A percentile compares a stretch with the other conserved stretches of the same genome.
phyloP scores from a whole-genome alignment of 2,329 filamentous ascomycete species.

The Verticillium klebahnii region DNA sequence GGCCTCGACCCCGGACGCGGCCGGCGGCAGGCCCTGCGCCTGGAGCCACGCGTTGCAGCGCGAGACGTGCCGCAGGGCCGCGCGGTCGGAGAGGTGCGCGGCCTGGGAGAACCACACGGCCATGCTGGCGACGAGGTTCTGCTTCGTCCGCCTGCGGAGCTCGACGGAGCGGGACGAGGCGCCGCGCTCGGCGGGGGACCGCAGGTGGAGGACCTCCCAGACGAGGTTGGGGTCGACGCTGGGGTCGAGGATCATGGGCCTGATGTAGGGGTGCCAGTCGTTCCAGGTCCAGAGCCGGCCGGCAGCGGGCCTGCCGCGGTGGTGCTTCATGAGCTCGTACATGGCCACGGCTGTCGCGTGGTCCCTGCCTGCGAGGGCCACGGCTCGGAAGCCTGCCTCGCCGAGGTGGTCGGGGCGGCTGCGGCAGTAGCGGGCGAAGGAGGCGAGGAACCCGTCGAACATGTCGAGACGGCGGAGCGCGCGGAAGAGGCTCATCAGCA shows the following conservation, averaged over 20 bases:
- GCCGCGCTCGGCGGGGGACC: background rate
- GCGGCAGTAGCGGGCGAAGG: conserved; percentile 7
- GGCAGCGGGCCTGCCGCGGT: conserved; percentile 1
- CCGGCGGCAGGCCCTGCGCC: conserved; percentile 15
- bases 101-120: conserved; percentile 22
- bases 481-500: conserved; percentile 11
- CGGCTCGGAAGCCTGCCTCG: background rate
- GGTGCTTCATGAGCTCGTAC: conserved; percentile 10
- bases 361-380: conserved; percentile 16
- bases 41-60: conserved; percentile 7
- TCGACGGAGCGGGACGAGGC: background rate
- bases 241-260: conserved; percentile 27
- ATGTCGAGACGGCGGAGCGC: conserved; percentile 10
- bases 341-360: conserved; percentile 20
- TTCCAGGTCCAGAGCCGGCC: conserved; percentile 24
- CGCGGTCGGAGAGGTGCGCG: conserved; percentile 13
- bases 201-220: conserved; percentile 21
- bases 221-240: conserved; percentile 15
- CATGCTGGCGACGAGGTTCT: conserved; percentile 24
- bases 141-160: conserved; percentile 12
- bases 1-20: conserved; percentile 17
- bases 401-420: background rate
- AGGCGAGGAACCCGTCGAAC: conserved; percentile 9
- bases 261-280: conserved; percentile 24
- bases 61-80: conserved; percentile 1